phyloP scores from a whole-genome alignment of 1,284 basidiomycete species.

The Ganoderma sinense region DNA sequence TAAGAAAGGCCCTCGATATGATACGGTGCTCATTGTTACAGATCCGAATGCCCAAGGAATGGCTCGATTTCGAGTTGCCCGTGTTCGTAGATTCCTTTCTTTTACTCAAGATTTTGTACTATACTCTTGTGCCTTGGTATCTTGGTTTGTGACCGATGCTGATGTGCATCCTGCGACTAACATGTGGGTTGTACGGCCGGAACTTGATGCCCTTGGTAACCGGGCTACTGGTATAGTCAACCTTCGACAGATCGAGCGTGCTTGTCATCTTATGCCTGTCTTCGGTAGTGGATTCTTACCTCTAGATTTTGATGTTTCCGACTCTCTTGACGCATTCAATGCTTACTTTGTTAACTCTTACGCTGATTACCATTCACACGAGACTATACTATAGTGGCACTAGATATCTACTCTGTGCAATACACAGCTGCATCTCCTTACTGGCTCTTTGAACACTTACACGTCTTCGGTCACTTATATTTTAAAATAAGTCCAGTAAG shows the following conservation, averaged over 20 bases:
- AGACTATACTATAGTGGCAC: neutral
- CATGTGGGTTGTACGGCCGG: constrained; percentile 31
- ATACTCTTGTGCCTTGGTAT: constrained; percentile 32
- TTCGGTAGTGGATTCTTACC: constrained; percentile 17
- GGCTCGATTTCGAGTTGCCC: constrained; percentile 9
- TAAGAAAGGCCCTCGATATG: constrained; percentile 12
- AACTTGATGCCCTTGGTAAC: constrained; percentile 6
- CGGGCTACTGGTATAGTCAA: constrained; percentile 11
- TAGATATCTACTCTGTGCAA: too few species aligned
- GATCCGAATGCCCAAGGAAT: neutral
- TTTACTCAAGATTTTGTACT: constrained; percentile 5
- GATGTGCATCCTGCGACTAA: constrained; percentile 25
- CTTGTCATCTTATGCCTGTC: constrained; percentile 28
- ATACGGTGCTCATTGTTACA: constrained; percentile 20
- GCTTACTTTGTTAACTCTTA: constrained; percentile 22
- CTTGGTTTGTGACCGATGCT: constrained; percentile 27
- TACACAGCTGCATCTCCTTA: too few species aligned
- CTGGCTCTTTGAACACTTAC: too few species aligned
- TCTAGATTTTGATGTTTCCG: constrained; percentile 2
- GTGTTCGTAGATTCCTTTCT: constrained; percentile 15
- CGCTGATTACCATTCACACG: constrained; percentile 20
- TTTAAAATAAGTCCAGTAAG: too few species aligned
- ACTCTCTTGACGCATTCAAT: constrained; percentile 20
- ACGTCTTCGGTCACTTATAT: too few species aligned
- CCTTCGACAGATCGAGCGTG: constrained; percentile 20